Conservation (phyloP, 2,329 filamentous ascomycete genomes). For the Hymenoscyphus linearis region DNA sequence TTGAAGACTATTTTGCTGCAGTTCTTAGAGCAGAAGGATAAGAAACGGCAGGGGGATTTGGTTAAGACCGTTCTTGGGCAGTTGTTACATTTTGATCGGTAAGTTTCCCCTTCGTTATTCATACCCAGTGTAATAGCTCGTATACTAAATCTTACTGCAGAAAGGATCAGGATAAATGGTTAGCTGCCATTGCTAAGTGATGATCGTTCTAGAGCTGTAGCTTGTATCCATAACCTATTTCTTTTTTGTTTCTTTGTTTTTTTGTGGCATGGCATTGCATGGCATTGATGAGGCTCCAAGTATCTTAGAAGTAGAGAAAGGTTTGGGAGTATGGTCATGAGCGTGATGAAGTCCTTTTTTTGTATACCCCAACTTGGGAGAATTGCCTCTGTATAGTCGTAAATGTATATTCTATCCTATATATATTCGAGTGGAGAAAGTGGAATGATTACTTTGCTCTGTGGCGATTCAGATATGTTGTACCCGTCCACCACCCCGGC, state of each 20-base stretch:
- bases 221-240: background rate
- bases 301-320: background rate
- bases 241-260: background rate
- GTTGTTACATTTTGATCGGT: constrained; percentile 73
- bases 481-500: no score
- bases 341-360: background rate
- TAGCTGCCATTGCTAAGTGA: constrained; percentile 54
- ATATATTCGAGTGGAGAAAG: no score
- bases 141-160: no score
- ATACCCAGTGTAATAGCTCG: no score
- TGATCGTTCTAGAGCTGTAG: background rate
- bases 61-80: constrained; percentile 68
- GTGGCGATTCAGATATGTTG: no score
- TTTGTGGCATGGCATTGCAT: background rate
- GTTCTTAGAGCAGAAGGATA: constrained; percentile 77
- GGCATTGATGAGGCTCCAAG: no score
- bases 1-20: constrained; percentile 77
- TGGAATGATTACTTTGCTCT: no score
- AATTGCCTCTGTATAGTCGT: no score
- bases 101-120: constrained; percentile 40
- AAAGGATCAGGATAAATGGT: constrained; percentile 83
- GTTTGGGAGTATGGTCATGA: background rate
- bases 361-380: background rate
- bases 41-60: constrained; percentile 67
- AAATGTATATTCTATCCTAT: no score